These are phyloP conservation scores for Mycena vitilis DNA, from an alignment of 768 basidiomycete genomes.

Conservation along the genomic window DNA sequence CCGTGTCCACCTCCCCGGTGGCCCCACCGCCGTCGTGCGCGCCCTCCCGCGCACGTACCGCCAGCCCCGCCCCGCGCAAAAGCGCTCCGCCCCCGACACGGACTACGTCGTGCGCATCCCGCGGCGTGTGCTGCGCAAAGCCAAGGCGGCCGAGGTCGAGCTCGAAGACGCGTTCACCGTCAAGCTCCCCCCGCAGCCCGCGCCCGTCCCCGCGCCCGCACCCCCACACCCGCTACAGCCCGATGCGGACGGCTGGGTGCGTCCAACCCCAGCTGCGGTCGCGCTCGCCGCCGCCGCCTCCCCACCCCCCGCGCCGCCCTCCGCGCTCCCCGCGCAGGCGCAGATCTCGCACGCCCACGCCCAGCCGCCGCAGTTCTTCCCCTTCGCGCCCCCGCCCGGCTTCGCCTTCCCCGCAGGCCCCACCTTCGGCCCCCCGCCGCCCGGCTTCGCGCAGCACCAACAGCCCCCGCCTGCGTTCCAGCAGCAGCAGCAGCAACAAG, in stretches of 20 bases:
- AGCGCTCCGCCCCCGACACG: constrained; percentile 21
- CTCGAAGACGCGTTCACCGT: constrained; percentile 23
- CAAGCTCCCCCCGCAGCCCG: constrained; percentile 18
- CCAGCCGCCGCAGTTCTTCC: constrained; percentile 18
- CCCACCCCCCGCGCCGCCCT: constrained; percentile 12
- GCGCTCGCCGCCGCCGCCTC: constrained; percentile 26
- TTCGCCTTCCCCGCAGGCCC: constrained; percentile 14
- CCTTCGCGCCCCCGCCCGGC: constrained; percentile 17
- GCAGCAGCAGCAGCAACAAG: constrained; percentile 6
- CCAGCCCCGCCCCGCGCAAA: constrained; percentile 37
- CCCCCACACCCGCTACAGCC: constrained; percentile 25
- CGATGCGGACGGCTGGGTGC: constrained; percentile 37
- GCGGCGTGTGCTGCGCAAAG: constrained; percentile 16
- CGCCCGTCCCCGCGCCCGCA: neutral
- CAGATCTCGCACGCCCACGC: neutral
- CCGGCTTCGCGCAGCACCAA: constrained; percentile 7
- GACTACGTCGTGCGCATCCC: constrained; percentile 33
- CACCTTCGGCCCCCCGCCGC: neutral
- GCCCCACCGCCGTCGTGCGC: constrained; percentile 56
- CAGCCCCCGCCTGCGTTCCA: too few relatives aligned
- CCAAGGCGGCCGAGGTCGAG: neutral
- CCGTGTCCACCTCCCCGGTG: constrained; percentile 74
- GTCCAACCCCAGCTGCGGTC: constrained; percentile 27
- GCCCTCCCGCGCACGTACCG: constrained; percentile 38
- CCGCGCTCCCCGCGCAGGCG: constrained; percentile 11